Conservation (phyloP, 805 yeast genomes). For the Kodamaea restingae region DNA sequence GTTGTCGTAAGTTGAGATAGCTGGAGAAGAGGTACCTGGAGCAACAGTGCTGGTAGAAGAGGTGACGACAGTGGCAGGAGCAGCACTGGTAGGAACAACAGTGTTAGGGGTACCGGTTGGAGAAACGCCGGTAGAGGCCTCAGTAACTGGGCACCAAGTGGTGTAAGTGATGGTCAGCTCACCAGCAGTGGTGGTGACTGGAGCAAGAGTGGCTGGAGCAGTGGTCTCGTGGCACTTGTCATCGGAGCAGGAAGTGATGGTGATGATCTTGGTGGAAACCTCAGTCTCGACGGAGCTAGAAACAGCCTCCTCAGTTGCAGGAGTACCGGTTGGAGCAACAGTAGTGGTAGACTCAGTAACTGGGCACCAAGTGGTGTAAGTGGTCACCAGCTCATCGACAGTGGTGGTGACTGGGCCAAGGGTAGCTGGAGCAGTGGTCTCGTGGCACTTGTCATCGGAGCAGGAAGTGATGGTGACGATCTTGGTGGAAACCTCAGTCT, state of each 20-base stretch:
- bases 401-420: conserved; percentile 26
- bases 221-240: conserved; percentile 21
- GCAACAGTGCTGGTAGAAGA: conserved; percentile 25
- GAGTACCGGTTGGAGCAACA: too few relatives aligned
- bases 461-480: conserved; percentile 38
- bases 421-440: conserved; percentile 15
- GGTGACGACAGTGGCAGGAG: conserved; percentile 11
- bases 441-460: conserved; percentile 24
- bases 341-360: conserved; percentile 3
- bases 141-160: conserved; percentile 33
- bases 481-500: conserved; percentile 17
- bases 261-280: conserved; percentile 26
- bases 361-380: conserved; percentile 37
- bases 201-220: conserved; percentile 14
- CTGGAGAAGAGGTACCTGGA: conserved; percentile 10
- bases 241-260: conserved; percentile 38
- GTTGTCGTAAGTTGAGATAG: conserved; percentile 8
- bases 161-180: conserved; percentile 39
- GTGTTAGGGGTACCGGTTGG: conserved; percentile 20
- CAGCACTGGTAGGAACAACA: conserved; percentile 23
- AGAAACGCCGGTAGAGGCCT: conserved; percentile 17
- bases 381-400: conserved; percentile 30
- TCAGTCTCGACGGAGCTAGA: neutral
- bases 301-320: too few relatives aligned
- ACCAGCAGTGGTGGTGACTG: conserved; percentile 30